Base-by-base conservation (phyloP, 345 rosid species). In the Syzygium jambos region DNA sequence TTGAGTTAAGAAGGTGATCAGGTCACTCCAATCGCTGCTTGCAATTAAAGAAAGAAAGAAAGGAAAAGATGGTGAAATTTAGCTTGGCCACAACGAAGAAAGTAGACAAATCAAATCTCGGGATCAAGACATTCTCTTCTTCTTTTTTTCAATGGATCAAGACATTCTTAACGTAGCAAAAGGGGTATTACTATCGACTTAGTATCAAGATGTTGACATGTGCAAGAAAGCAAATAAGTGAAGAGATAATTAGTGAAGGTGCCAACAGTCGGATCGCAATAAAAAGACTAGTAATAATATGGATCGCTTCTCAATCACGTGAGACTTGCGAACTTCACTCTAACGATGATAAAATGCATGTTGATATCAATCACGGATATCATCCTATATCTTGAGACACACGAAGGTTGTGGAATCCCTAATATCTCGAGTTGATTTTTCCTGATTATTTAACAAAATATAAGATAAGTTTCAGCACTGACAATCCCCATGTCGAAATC, bases 261-360 rank as follows among this genome's bases (percentile, higher is more conserved):
- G 38, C 38, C 38, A 34, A 34, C 38, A 34, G 3, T 34, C 38
- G 38, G 38, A 34, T 34, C 38, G 38, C 38, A 34, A 34, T 34
- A 34, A 34, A 34, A 34, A 6, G 1, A 6, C 15, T 63, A 25
- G 13, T 61, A 61, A 61, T 0, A 5, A 61, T n/a, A 61, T 0
- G 38, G 0, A 0, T n/a, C 10, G 5, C 34, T 61, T 61, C 19
- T 29, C 3, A 5, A 63, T 63, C 41, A 3, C 2, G 19, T 1
- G 1, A 63, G 77, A 14, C 29, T 2, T 5, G 77, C 8, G 11
- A 29, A 63, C 34, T 29, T 63, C 34, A 5, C 0, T n/a, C 9
- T 61, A 27, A 61, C 0, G 53, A 16, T 1, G 34, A 61, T n/a
- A n/a, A 61, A 1, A 27, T 27, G 34, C 68, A n/a, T 3, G 6